phyloP scores from a whole-genome alignment of 1,284 basidiomycete genomes.

The Boletus semigastroideus region DNA sequence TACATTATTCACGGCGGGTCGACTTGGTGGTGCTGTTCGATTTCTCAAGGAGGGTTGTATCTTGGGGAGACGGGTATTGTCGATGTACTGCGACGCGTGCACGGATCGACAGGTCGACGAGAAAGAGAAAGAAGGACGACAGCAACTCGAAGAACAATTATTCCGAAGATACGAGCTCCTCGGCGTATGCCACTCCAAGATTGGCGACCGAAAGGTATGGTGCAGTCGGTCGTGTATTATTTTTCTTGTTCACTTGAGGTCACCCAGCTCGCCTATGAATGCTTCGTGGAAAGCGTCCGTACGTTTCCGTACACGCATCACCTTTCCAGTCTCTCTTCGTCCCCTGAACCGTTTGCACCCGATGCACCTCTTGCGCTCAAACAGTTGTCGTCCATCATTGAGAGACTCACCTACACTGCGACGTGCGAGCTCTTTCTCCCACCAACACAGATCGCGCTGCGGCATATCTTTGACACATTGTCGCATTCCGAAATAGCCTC shows the following conservation, averaged over 20 bases:
- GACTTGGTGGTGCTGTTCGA: constrained; percentile 59
- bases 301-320: constrained; percentile 50
- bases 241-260: constrained; percentile 7
- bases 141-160: constrained; percentile 59
- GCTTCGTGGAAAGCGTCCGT: constrained; percentile 52
- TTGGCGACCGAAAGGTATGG: constrained; percentile 65
- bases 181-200: constrained; percentile 71
- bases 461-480: background rate
- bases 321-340: constrained; percentile 28
- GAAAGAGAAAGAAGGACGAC: constrained; percentile 53
- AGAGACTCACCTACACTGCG: constrained; percentile 64
- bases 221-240: background rate
- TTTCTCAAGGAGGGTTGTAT: constrained; percentile 63
- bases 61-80: constrained; percentile 50
- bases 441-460: constrained; percentile 39
- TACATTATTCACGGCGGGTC: constrained; percentile 58
- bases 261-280: constrained; percentile 56
- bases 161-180: constrained; percentile 77
- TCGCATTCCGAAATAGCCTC: background rate
- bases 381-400: constrained; percentile 58
- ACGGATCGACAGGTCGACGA: constrained; percentile 15
- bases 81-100: constrained; percentile 14
- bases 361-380: constrained; percentile 41
- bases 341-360: constrained; percentile 31
- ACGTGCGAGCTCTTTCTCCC: constrained; percentile 60